phyloP scores from a whole-genome alignment of 768 basidiomycete species.

The Sarcodon aspratus region DNA sequence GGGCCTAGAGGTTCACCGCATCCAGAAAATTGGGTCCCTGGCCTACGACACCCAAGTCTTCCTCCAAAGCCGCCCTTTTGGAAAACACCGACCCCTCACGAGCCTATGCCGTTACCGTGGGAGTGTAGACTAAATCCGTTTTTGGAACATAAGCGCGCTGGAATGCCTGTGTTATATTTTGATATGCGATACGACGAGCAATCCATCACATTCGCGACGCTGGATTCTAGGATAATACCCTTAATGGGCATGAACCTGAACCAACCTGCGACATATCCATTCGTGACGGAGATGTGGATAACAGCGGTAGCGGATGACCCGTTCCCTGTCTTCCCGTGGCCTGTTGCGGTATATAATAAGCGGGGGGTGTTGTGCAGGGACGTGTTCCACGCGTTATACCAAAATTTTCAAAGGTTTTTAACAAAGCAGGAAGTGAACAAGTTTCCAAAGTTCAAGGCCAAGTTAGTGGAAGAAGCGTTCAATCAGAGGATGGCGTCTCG shows the following conservation, averaged over 20 bases:
- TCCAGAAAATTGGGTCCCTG: slow-evolving; percentile 39
- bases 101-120: slow-evolving; percentile 25
- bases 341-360: slow-evolving; percentile 35
- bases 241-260: slow-evolving; percentile 5
- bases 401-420: slow-evolving; percentile 27
- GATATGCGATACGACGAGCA: slow-evolving; percentile 24
- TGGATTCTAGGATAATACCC: not conserved
- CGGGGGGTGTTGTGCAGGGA: slow-evolving; percentile 38
- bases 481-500: not conserved
- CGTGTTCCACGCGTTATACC: slow-evolving; percentile 34
- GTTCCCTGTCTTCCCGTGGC: slow-evolving; percentile 41
- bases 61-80: slow-evolving; percentile 38
- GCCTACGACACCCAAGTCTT: slow-evolving; percentile 33
- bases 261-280: slow-evolving; percentile 56
- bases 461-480: not conserved
- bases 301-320: slow-evolving; percentile 40
- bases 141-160: slow-evolving; percentile 31
- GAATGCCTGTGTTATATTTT: slow-evolving; percentile 35
- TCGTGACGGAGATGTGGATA: slow-evolving; percentile 46
- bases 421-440: slow-evolving; percentile 12
- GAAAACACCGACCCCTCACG: slow-evolving; percentile 22
- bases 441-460: not conserved
- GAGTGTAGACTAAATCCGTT: slow-evolving; percentile 47
- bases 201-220: slow-evolving; percentile 9
- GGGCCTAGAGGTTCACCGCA: slow-evolving; percentile 14